Evolutionary conservation across 78 protist species (phyloP), one percentile per base, ranked within the genome.

Genomic region (Protostelium mycophagum): DNA sequence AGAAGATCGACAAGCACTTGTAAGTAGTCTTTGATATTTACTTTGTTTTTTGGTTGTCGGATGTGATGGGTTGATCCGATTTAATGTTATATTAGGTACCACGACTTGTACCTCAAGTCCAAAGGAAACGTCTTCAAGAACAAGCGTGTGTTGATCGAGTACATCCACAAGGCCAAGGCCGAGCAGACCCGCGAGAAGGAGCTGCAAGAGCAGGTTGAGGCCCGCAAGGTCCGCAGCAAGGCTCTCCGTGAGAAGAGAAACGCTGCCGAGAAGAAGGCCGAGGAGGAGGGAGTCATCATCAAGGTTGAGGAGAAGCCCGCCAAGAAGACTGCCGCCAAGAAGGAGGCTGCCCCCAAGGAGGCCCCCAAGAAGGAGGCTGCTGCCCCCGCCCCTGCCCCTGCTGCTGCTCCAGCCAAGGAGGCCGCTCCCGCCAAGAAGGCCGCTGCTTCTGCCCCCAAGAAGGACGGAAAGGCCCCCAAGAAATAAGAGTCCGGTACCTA

Each of bases 91-190:
- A 91, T 37, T 90, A 86, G 91, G 89, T 98, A 99, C 98, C 99
- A 97, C 96, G 95, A 91, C 37, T 95, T 99, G 83, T 99, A 99
- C 97, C 84, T 97, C 90, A 96, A 97, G 94, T 38, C 92, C 90
- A 98, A 99, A 98, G 99, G 99, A 95, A 98, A 98, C 97, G 97
- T 89, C 84, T 99, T 98, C 99, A 97, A 97, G 98, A 98, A 98
- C 99, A 98, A 98, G 97, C 97, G 99, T 38, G 98, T 95, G 36
- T 95, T 99, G 38, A 94, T 98, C 93, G 99, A 97, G 95, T 97
- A 95, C 97, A 98, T 99, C 96, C 95, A 93, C 97, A 96, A 89
- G 93, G 91, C 91, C 83, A 95, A 97, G 97, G 97, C 97, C 63
- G 98, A 97, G 91, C 85, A 87, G 89, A 87, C 93, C 87, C 96